phyloP scores from a whole-genome alignment of 1,284 basidiomycete species.

The Coniferiporia weirii region DNA sequence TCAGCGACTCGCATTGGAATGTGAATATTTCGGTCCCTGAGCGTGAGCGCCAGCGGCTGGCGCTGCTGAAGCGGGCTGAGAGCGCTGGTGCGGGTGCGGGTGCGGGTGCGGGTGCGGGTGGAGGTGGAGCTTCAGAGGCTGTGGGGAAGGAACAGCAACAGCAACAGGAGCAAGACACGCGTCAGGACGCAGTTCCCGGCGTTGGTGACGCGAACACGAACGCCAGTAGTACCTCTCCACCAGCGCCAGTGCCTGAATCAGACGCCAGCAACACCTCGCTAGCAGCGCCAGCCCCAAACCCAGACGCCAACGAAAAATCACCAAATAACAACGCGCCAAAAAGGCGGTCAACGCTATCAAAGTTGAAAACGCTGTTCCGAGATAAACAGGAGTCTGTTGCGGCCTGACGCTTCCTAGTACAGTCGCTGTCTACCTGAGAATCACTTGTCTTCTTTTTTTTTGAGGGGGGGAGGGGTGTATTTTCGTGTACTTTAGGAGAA shows the following conservation, averaged over 20 bases:
- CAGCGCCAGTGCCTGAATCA: no score
- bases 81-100: neutral
- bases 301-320: neutral
- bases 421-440: neutral
- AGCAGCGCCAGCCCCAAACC: no score
- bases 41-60: slow-evolving; percentile 21
- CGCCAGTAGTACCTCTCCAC: no score
- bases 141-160: neutral
- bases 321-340: no score
- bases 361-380: neutral
- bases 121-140: neutral
- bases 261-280: no score
- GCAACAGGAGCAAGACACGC: no score
- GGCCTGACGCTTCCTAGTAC: no score
- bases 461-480: neutral
- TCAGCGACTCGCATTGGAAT: slow-evolving; percentile 26
- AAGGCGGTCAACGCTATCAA: neutral
- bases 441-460: neutral
- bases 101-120: neutral
- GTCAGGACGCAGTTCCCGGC: no score
- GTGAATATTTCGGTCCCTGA: slow-evolving; percentile 25
- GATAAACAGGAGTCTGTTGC: neutral
- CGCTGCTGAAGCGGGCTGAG: neutral
- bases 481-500: neutral
- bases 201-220: no score